Conservation (phyloP, 225 moss, liverwort and hornwort genomes). For the Takakia lepidozioides region DNA sequence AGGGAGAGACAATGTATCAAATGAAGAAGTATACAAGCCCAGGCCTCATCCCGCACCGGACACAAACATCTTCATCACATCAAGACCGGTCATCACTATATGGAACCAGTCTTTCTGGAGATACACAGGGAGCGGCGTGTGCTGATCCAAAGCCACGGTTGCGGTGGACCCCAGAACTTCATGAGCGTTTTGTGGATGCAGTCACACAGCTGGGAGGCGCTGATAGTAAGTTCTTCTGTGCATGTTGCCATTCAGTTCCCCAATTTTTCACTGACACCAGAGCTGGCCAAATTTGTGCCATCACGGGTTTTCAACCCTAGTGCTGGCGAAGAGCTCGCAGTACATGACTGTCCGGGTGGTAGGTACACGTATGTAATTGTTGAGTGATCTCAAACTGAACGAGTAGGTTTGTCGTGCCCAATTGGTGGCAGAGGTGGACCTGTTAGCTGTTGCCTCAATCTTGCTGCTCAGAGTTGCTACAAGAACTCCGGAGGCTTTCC, state of each 20-base stretch:
- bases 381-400: no score
- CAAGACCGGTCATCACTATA: slow-evolving; percentile 33
- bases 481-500: no score
- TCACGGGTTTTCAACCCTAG: no score
- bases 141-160: slow-evolving; percentile 37
- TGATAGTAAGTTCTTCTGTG: slow-evolving; percentile 21
- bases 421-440: no score
- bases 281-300: no score
- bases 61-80: slow-evolving; percentile 17
- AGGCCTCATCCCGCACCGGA: slow-evolving; percentile 41
- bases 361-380: no score
- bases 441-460: no score
- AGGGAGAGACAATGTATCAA: slow-evolving; percentile 27
- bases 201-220: slow-evolving; percentile 45
- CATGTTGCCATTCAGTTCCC: background rate
- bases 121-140: slow-evolving; percentile 14
- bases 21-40: slow-evolving; percentile 54
- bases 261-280: no score
- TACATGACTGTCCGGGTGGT: no score
- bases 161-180: slow-evolving; percentile 50
- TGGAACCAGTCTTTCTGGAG: slow-evolving; percentile 19
- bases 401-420: no score
- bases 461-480: no score
- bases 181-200: slow-evolving; percentile 47
- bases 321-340: no score